These are phyloP conservation scores for Schoenoplectus triqueter DNA, from an alignment of 202 grass and related monocot genomes.

Conservation along the genomic window DNA sequence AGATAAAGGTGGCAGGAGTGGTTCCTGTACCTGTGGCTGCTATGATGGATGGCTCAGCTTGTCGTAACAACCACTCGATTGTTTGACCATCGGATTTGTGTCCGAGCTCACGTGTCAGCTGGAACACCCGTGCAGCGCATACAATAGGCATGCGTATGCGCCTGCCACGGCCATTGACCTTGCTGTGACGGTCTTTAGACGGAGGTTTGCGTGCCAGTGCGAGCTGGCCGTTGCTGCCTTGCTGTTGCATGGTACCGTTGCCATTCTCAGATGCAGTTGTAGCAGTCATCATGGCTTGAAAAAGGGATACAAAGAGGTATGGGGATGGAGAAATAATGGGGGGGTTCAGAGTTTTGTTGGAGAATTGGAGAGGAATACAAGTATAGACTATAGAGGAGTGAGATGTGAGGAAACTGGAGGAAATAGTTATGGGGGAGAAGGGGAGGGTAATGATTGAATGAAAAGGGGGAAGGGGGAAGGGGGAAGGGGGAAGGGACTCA, in stretches of 20 bases:
- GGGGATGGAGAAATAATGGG: neutral
- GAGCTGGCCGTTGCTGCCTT: slow-evolving; percentile 22
- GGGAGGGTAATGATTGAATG: slow-evolving; percentile 25
- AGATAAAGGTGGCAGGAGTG: slow-evolving; percentile 84
- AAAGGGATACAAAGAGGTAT: neutral
- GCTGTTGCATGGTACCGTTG: slow-evolving; percentile 36
- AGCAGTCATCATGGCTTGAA: slow-evolving; percentile 1
- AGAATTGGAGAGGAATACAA: slow-evolving; percentile 20
- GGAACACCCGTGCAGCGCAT: slow-evolving; percentile 93
- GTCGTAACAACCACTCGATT: slow-evolving; percentile 91
- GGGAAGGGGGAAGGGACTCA: neutral
- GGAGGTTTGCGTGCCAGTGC: slow-evolving; percentile 22
- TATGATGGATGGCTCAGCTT: slow-evolving; percentile 93
- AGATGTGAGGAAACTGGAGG: neutral
- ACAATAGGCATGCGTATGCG: slow-evolving; percentile 98
- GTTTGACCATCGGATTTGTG: slow-evolving; percentile 97
- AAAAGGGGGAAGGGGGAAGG: slow-evolving; percentile 32
- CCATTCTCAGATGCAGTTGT: neutral
- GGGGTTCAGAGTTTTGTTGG: neutral
- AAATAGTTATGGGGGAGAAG: neutral
- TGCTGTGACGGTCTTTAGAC: slow-evolving; percentile 87
- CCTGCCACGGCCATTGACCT: slow-evolving; percentile 89
- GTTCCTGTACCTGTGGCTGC: slow-evolving; percentile 92
- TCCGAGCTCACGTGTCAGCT: slow-evolving; percentile 93
- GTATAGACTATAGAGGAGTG: neutral